These are phyloP conservation scores for Pythium coloratum DNA, from an alignment of 352 stramenopile species.

Conservation along the genomic window DNA sequence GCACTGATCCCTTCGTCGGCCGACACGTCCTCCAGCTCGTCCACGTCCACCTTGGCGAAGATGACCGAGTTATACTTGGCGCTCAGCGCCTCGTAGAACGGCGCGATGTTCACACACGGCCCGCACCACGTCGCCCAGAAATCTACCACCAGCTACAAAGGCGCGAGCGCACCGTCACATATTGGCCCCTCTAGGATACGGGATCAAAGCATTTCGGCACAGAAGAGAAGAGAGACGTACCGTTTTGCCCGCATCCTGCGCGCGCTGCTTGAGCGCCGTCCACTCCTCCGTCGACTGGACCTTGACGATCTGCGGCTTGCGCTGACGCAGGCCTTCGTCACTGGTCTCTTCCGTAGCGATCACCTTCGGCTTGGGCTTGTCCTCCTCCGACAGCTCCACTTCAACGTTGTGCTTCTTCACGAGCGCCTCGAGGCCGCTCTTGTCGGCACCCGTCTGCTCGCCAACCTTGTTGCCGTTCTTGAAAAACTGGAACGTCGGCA, in stretches of 20 bases:
- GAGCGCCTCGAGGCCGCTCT: constrained; percentile 48
- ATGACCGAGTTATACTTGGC: constrained; percentile 43
- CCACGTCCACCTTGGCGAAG: constrained; percentile 82
- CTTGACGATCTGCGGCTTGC: constrained; percentile 49
- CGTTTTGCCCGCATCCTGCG: constrained; percentile 41
- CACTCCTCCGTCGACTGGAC: constrained; percentile 59
- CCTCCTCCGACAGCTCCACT: constrained; percentile 67
- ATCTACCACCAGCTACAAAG: constrained; percentile 72
- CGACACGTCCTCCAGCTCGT: constrained; percentile 49
- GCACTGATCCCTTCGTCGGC: constrained; percentile 59
- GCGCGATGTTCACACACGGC: constrained; percentile 76
- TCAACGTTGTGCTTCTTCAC: constrained; percentile 83
- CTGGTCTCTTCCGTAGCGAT: constrained; percentile 3
- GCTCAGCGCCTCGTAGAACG: constrained; percentile 76
- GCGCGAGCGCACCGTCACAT: background rate
- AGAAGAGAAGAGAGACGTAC: constrained; percentile 20
- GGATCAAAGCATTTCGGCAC: background rate
- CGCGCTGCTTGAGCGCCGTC: constrained; percentile 47
- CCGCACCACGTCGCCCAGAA: constrained; percentile 88
- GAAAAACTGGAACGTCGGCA: constrained; percentile 97
- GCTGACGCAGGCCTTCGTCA: constrained; percentile 48
- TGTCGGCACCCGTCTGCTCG: constrained; percentile 86
- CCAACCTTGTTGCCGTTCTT: constrained; percentile 88
- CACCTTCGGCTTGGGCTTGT: constrained; percentile 39
- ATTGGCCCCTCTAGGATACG: background rate